Conservation (phyloP, 2,329 filamentous ascomycete genomes). For the Fusarium circinatum region DNA sequence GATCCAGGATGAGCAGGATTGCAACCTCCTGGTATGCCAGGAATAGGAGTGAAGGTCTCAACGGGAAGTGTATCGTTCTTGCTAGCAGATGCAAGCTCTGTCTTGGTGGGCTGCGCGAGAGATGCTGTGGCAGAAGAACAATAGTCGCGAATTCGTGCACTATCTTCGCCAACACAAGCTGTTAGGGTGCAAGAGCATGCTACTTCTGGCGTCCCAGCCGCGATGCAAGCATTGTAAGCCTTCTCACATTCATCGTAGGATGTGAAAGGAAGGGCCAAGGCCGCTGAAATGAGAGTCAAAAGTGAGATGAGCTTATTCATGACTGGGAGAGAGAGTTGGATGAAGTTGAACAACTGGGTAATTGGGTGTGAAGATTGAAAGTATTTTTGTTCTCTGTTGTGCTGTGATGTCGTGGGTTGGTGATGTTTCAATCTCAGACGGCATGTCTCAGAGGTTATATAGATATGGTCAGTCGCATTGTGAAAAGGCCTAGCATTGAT, state of each 20-base stretch:
- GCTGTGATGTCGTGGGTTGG: too few species aligned
- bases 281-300: conserved; percentile 11
- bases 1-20: conserved; percentile 30
- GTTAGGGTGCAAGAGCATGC: background rate
- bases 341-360: background rate
- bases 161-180: background rate
- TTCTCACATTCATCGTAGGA: background rate
- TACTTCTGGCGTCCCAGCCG: background rate
- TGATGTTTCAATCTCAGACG: background rate
- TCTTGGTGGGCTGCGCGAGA: conserved; percentile 2
- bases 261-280: conserved; percentile 9
- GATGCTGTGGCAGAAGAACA: conserved; percentile 7
- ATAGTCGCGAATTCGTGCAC: conserved; percentile 4
- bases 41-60: conserved; percentile 3
- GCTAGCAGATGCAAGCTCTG: background rate
- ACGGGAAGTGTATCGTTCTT: background rate
- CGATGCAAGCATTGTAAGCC: background rate
- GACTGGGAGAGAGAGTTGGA: background rate
- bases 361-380: too few species aligned
- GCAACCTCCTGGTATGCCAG: conserved; percentile 20
- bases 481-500: background rate
- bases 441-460: background rate
- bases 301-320: conserved; percentile 13
- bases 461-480: background rate
- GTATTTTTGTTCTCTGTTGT: background rate